phyloP scores from a whole-genome alignment of 352 stramenopile species.

The Pythium utonaiense region DNA sequence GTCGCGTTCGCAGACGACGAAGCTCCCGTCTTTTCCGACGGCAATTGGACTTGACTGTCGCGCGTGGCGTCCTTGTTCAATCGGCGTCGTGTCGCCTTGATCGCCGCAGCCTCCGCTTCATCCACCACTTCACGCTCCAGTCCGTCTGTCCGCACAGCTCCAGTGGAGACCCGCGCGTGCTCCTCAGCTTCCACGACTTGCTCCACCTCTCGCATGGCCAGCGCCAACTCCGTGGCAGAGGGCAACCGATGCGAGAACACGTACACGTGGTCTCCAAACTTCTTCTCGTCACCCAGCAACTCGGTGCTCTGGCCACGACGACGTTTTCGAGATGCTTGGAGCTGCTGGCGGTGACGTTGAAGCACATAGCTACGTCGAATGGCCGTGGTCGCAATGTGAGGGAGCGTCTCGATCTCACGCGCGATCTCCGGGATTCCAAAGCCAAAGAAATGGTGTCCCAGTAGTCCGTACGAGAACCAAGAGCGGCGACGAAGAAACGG shows the following conservation, averaged over 20 bases:
- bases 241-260: slow-evolving; percentile 85
- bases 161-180: slow-evolving; percentile 77
- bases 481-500: slow-evolving; percentile 72
- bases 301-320: slow-evolving; percentile 21
- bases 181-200: slow-evolving; percentile 77
- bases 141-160: slow-evolving; percentile 85
- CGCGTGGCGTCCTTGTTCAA: slow-evolving; percentile 53
- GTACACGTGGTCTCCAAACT: slow-evolving; percentile 54
- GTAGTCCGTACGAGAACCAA: slow-evolving; percentile 78
- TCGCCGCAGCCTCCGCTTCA: slow-evolving; percentile 30
- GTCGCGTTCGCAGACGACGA: not conserved
- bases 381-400: slow-evolving; percentile 64
- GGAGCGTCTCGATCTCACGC: slow-evolving; percentile 66
- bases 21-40: slow-evolving; percentile 18
- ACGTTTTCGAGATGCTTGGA: slow-evolving; percentile 26
- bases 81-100: slow-evolving; percentile 23
- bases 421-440: slow-evolving; percentile 67
- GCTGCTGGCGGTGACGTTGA: slow-evolving; percentile 29
- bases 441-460: slow-evolving; percentile 81
- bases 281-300: not conserved
- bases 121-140: slow-evolving; percentile 48
- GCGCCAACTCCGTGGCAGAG: slow-evolving; percentile 61
- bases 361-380: slow-evolving; percentile 45
- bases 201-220: slow-evolving; percentile 80
- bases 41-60: slow-evolving; percentile 29